Base-by-base conservation (phyloP, 2,329 filamentous ascomycete species). In the Aaosphaeria pasadenensis region DNA sequence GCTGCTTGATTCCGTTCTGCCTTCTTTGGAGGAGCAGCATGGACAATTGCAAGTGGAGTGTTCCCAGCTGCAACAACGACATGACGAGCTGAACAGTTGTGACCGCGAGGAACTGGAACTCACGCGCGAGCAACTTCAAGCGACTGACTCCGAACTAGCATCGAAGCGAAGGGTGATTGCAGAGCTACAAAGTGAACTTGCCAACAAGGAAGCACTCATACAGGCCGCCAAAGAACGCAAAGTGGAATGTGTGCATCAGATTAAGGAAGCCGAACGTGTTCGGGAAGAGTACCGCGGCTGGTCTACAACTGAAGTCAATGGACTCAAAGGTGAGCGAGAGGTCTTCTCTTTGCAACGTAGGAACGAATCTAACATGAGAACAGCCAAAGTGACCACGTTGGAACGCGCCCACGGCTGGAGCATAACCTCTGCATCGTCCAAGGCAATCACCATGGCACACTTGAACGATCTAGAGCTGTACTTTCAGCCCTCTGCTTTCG, bases 261-360 rank as follows among this genome's bases (percentile, higher is more conserved):
- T 95, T 49, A 80, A 83, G 49, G 86, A 90, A 60, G 89, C 91
- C 0, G 91, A 96, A 67, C 85, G 84, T 54, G 78, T 95, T 29
- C 83, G 88, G 52, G 91, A 96, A 66, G 88, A 95, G 61, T 95
- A 88, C 66, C 84, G 91, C 45, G 91, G 92, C 36, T 96, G 91
- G 86, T 92, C 86, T 48, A 83, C 86, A 45, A 85, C 80, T 30
- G 94, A 97, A 71, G 89, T 97, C 54, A 81, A 81, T 54, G 75
- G 77, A 36, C 76, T 95, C n/a, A 91, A 91, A 79, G 81, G 88
- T 89, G 17, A 78, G 65, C 75, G 17, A 24, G 17, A 24, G 62
- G 3, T 36, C 9, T 36, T 13, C 3, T 11, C 7, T 40, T 11
- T 28, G 11, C 39, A 40, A 24, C 17, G 17, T 40, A 11, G 11